Evolutionary conservation across 2,329 filamentous ascomycete species (phyloP), one percentile per base, ranked within the genome.

Genomic region (Graphilbum sp.): DNA sequence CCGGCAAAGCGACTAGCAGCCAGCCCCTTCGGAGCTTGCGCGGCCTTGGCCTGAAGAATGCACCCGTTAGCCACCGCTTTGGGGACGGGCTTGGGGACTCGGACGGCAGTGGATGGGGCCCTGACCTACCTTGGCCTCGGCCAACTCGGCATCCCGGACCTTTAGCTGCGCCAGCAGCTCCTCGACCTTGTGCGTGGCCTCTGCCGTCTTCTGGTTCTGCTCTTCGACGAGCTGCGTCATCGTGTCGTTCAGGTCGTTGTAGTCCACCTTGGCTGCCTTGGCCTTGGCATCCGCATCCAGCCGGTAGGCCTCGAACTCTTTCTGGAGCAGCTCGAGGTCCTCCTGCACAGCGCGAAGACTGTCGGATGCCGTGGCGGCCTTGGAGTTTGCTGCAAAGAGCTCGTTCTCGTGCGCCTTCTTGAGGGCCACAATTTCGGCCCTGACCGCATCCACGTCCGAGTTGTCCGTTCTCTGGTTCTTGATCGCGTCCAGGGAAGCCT

Each of bases 121-220:
- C n/a, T n/a, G n/a, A 30, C 27, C 9, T 54, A 76, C 72, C 61
- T 69, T 69, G 40, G 64, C 70, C 53, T 77, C 73, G 15, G 64
- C 69, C 49, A 78, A 59, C 54, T 78, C 72, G 31, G 72, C 72
- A 32, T 77, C 71, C 59, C 71, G 75, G 37, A 77, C 68, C 58
- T 69, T 74, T 45, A 72, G 57, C 49, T 68, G 67, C 27, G 69
- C 67, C 46, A 67, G 61, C 49, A 67, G 51, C 46, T 69, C 62
- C 39, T 63, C 62, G 23, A 63, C 49, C 54, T 60, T 64, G 40
- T 62, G 57, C 51, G 70, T 63, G 34, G 63, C 57, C 16, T 60
- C 60, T n/a, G 52, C 47, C 40, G 48, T 39, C 45, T 48, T 49
- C 38, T 49, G 62, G 47, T 67, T 62, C 37, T 68, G 67, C 48